Base-by-base conservation (phyloP, 768 basidiomycete species). In the Boletus rubropictus region DNA sequence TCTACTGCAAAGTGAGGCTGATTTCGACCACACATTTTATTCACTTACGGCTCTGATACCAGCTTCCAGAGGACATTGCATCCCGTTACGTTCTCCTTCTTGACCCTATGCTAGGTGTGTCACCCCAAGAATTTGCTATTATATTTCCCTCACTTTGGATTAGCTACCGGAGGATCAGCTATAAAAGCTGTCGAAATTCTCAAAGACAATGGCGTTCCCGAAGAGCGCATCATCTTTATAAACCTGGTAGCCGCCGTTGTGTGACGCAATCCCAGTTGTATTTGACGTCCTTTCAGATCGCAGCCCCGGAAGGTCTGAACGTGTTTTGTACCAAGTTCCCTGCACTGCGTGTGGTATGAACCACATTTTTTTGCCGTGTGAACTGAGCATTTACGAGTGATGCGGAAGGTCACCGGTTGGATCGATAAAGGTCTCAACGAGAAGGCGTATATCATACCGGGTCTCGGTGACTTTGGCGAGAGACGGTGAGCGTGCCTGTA, bases 381-480 rank as follows among this genome's bases (percentile, higher is more conserved):
- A 42, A 33, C 4, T 28, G 22, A 21, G 6, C 12, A 18, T 25
- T 54, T 24, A 60, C 34, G n/a, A 36, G 3, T 31, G 9, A 34
- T 43, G 18, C 27, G 5, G 5, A 54, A 92, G 87, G 85, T 96
- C 44, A 95, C 93, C 10, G 93, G 93, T 3, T 95, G 93, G 91
- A 90, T 97, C 44, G 93, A 97, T 63, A 71, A 91, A 55, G 89
- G 91, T 5, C 76, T 97, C 42, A 93, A 97, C 56, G 89, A 89
- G 48, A 89, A 85, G 63, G 82, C 88, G 20, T 96, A 86, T 61
- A 94, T 94, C 56, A 81, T 93, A 46, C 92, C 91, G 7, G 92
- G 93, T 24, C 73, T 97, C n/a, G 93, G 93, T n/a, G 93, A 97
- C 64, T 97, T 97, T 64, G 93, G 93, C 42, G 93, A 95, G 64